Evolutionary conservation across 805 yeast genomes (phyloP), one percentile per base, ranked within the genome.

Genomic region (Maudiozyma barnettii): DNA sequence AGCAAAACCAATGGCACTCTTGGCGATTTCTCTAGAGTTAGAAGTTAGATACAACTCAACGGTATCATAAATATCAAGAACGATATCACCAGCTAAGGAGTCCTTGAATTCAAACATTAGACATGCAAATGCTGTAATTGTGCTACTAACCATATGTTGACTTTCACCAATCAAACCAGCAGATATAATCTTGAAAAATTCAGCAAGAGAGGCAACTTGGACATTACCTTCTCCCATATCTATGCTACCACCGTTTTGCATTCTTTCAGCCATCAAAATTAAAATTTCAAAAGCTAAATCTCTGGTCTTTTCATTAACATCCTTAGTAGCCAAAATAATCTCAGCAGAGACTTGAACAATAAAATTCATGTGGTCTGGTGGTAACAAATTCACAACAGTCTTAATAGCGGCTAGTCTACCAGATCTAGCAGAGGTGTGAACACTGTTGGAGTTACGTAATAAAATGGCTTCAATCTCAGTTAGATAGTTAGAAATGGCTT

Each of bases 121-220:
- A 60, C 96, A 82, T 41, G 95, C 82, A 46, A 91, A 71, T 0
- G 96, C 95, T 6, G 96, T 89, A 56, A 93, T 81, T 2, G 91
- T 81, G n/a, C 98, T 97, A 59, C 96, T 86, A 30, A 93, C 85
- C 96, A 91, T 91, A 69, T 91, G 95, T 33, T 95, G 91, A 29
- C 93, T 77, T 54, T 84, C 82, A 48, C 96, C 96, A 35, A 93
- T 96, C 55, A 95, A 73, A 70, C 99, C 99, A 26, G 97, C 99
- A 65, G 91, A 79, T 29, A 91, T 83, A 83, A 93, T 87, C 29
- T 95, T 88, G 71, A 91, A 87, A 62, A 74, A 90, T 66, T 90
- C 96, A 41, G 81, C 76, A 47, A 90, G 72, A 18, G 79, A 73
- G 8, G 95, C 93, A 45, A 73, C 45, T 36, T 29, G 33, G 22